A percentile compares a stretch with the other conserved stretches of the same genome.
phyloP scores from a whole-genome alignment of 225 moss, liverwort and hornwort species.

The Climacium dendroides region DNA sequence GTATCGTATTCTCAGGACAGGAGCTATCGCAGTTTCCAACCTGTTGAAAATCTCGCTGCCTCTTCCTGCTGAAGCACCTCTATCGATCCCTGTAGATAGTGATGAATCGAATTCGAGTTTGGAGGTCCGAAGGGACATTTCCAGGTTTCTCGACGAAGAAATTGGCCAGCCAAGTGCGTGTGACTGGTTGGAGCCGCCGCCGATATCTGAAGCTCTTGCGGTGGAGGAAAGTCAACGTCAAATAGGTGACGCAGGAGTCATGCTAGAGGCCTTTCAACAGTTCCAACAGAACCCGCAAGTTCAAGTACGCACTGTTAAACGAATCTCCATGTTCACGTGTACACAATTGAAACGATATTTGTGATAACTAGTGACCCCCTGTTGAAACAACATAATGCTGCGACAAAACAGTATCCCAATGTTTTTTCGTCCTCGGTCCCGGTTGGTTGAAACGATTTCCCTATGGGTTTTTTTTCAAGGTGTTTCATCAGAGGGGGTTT shows the following conservation, averaged over 20 bases:
- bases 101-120: neutral
- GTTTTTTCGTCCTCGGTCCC: neutral
- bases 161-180: conserved; percentile 3
- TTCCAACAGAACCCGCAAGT: conserved; percentile 74
- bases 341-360: neutral
- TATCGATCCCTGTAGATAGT: neutral
- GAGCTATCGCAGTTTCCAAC: neutral
- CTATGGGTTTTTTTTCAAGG: neutral
- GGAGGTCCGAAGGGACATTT: neutral
- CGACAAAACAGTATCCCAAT: neutral
- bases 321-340: neutral
- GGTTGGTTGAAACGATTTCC: neutral
- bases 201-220: neutral
- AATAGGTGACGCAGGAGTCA: conserved; percentile 30
- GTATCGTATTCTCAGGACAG: conserved; percentile 8
- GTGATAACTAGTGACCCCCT: neutral
- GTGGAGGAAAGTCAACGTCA: neutral
- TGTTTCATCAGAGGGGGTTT: neutral
- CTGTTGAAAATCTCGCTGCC: neutral
- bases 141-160: conserved; percentile 9
- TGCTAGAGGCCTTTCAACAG: conserved; percentile 67
- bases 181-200: conserved; percentile 88
- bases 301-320: conserved; percentile 22
- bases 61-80: neutral
- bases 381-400: neutral